phyloP scores from a whole-genome alignment of 225 moss, liverwort and hornwort species.

The Thuidium tamariscinum region DNA sequence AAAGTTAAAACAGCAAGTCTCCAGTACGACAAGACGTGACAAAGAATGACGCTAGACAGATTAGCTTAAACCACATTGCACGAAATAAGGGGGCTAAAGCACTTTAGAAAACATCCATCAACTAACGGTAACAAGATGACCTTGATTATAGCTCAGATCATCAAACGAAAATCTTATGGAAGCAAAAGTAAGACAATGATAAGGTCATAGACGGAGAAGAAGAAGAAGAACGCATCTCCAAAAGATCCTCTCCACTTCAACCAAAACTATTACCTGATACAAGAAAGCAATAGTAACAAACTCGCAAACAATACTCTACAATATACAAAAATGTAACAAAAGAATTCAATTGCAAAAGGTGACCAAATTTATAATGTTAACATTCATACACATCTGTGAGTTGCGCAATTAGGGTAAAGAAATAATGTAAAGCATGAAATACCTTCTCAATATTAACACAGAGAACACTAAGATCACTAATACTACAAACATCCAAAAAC shows the following conservation, averaged over 20 bases:
- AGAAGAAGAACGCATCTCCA: neutral
- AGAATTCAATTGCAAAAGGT: neutral
- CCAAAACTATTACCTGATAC: neutral
- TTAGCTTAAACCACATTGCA: neutral
- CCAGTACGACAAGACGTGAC: neutral
- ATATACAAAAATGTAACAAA: neutral
- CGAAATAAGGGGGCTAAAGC: neutral
- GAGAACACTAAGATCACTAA: neutral
- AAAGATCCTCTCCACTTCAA: neutral
- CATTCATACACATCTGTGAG: constrained; percentile 11
- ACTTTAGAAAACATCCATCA: neutral
- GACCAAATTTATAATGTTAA: constrained; percentile 1
- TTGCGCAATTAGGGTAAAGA: neutral
- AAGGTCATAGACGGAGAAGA: neutral
- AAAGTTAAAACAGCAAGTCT: neutral
- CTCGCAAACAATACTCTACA: neutral
- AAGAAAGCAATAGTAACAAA: neutral
- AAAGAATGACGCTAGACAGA: neutral
- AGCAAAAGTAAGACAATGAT: neutral
- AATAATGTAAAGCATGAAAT: constrained; percentile 9
- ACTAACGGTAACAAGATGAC: neutral
- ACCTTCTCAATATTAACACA: constrained; percentile 21
- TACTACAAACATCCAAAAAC: neutral
- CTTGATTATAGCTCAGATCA: neutral
- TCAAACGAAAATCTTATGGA: neutral